Base-by-base conservation (phyloP, 2,329 filamentous ascomycete genomes). In the Cladosporium colombiae region DNA sequence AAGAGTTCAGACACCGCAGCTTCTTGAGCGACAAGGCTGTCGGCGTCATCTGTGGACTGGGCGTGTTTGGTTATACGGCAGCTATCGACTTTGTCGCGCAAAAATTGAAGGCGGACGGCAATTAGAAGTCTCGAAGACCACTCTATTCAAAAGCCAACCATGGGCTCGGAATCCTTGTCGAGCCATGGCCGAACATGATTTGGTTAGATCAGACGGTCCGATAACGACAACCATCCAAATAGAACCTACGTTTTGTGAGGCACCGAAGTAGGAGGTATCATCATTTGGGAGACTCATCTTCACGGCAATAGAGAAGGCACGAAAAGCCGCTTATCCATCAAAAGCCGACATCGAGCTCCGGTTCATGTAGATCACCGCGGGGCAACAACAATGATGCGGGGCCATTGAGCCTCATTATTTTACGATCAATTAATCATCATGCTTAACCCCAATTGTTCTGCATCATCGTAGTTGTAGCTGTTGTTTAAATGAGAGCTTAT, bases 11-110 rank as follows among this genome's bases (percentile, higher is more conserved):
- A 62, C 84, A 87, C 70, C 87, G 89, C 69, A 91, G 88, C 69
- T 92, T 89, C 73, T 80, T 93, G 69, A 88, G 85, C 70, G 91
- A 93, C 75, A 93, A 92, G 81, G 91, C 91, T 0, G 84, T 85
- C 29, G 91, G 87, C 0, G 87, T 93, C 10, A 88, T 94, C 65
- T 89, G 88, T 70, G 91, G 91, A 0, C 70, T 93, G 74, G 81
- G 81, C 0, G 76, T 78, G 0, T 82, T 75, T 74, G 81, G 81
- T 5, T 83, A 83, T 67, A 80, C 77, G 25, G 80, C 79, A 60
- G 80, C 81, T 8, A 77, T 83, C 62, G 77, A 80, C 50, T 82
- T 77, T 71, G 78, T 77, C 4, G 76, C 75, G 27, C 67, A 70
- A 55, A 68, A 70, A 56, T 55, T 75, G 57, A 62, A 68, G 23